phyloP scores from a whole-genome alignment of 2,329 filamentous ascomycete genomes.

The Aspergillus alliaceus region DNA sequence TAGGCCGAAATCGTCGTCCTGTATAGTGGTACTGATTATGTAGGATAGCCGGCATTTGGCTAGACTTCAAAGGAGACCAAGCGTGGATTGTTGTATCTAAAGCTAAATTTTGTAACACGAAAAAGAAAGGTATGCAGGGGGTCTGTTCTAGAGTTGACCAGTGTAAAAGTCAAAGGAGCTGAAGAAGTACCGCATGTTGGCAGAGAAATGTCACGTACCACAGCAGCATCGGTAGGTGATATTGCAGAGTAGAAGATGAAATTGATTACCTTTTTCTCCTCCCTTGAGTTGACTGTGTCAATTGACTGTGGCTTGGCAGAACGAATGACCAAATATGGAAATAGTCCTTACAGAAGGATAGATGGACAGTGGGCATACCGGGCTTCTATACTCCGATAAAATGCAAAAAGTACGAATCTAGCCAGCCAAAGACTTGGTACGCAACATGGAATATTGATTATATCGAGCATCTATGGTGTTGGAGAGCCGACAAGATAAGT shows the following conservation, averaged over 20 bases:
- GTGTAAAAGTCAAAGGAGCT: no score
- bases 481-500: not conserved
- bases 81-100: no score
- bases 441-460: not conserved
- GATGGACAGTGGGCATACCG: not conserved
- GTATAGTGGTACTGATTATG: no score
- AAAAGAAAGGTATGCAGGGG: not conserved
- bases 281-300: not conserved
- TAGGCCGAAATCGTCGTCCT: not conserved
- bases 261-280: not conserved
- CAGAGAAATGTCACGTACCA: no score
- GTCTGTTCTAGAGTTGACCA: no score
- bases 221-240: no score
- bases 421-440: not conserved
- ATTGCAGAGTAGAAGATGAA: no score
- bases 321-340: not conserved
- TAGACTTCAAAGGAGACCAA: no score
- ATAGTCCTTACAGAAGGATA: not conserved
- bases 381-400: not conserved
- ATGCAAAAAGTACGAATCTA: no score
- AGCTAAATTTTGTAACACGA: no score
- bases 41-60: no score
- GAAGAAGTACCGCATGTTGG: no score
- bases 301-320: not conserved
- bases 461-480: not conserved